These are phyloP conservation scores for Nitzschia palea DNA, from an alignment of 108 stramenopile species.

Conservation along the genomic window DNA sequence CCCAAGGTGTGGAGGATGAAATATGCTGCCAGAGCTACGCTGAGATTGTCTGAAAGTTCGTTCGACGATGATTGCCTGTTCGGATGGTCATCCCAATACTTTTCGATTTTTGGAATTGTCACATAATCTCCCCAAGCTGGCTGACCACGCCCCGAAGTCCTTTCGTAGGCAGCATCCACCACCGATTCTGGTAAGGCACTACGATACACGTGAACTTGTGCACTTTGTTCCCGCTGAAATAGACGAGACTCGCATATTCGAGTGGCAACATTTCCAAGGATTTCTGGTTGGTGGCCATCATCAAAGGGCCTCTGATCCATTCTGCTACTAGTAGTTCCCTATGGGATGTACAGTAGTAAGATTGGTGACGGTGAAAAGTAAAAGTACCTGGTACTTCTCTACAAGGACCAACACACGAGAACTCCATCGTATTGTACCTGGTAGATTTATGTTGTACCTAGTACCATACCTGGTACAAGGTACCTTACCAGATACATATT, in stretches of 20 bases:
- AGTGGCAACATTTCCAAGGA: conserved; percentile 2
- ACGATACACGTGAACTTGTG: conserved; percentile 28
- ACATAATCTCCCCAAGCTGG: conserved; percentile 79
- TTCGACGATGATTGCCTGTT: neutral
- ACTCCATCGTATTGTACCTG: no score
- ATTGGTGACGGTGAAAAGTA: no score
- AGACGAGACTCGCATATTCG: neutral
- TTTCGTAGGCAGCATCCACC: conserved; percentile 36
- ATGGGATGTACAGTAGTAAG: no score
- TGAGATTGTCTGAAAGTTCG: neutral
- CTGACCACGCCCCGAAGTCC: conserved; percentile 9
- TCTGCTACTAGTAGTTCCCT: no score
- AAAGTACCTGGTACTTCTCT: no score
- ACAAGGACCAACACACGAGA: no score
- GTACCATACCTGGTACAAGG: no score
- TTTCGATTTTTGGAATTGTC: conserved; percentile 47
- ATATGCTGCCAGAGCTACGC: conserved; percentile 2
- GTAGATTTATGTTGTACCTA: no score
- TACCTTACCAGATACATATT: no score
- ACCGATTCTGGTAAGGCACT: conserved; percentile 25
- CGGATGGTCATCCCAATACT: conserved; percentile 27
- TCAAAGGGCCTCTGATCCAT: conserved; percentile 25
- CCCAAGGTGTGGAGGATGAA: conserved; percentile 14
- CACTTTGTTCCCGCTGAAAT: neutral
- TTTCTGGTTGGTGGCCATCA: conserved; percentile 73